phyloP scores from a whole-genome alignment of 2,329 filamentous ascomycete species.

The Botrytis aclada region DNA sequence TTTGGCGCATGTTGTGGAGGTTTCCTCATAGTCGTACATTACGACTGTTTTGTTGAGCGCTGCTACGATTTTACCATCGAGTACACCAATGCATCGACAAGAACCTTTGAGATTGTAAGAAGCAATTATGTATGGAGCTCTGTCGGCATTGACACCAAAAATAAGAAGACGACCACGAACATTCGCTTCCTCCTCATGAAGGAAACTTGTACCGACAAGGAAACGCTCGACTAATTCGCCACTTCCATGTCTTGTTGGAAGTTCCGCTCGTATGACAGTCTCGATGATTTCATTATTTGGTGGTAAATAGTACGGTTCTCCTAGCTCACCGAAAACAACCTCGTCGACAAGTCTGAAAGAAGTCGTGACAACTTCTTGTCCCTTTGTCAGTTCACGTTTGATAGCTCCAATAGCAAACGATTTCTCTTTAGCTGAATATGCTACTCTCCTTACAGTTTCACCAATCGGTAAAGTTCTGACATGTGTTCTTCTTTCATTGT shows the following conservation, averaged over 20 bases:
- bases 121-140: slow-evolving; percentile 68
- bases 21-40: slow-evolving; percentile 54
- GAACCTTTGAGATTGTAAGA: slow-evolving; percentile 71
- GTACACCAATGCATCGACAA: slow-evolving; percentile 73
- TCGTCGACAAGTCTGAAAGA: slow-evolving; percentile 91
- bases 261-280: slow-evolving; percentile 72
- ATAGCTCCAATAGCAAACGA: slow-evolving; percentile 88
- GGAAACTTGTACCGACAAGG: slow-evolving; percentile 81
- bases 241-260: slow-evolving; percentile 58
- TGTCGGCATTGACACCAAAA: slow-evolving; percentile 74
- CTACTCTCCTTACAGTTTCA: slow-evolving; percentile 81
- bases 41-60: slow-evolving; percentile 85
- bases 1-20: slow-evolving; percentile 51
- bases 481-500: slow-evolving; percentile 82
- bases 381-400: slow-evolving; percentile 65
- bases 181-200: slow-evolving; percentile 50
- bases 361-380: slow-evolving; percentile 72
- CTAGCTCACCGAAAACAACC: slow-evolving; percentile 76
- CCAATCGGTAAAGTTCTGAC: slow-evolving; percentile 75
- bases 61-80: slow-evolving; percentile 76
- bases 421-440: slow-evolving; percentile 75
- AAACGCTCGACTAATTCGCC: slow-evolving; percentile 69
- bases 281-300: slow-evolving; percentile 73
- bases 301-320: slow-evolving; percentile 54
- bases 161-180: slow-evolving; percentile 78